These are phyloP conservation scores for Isabelozyma heimii DNA, from an alignment of 805 yeast species.

Conservation along the genomic window DNA sequence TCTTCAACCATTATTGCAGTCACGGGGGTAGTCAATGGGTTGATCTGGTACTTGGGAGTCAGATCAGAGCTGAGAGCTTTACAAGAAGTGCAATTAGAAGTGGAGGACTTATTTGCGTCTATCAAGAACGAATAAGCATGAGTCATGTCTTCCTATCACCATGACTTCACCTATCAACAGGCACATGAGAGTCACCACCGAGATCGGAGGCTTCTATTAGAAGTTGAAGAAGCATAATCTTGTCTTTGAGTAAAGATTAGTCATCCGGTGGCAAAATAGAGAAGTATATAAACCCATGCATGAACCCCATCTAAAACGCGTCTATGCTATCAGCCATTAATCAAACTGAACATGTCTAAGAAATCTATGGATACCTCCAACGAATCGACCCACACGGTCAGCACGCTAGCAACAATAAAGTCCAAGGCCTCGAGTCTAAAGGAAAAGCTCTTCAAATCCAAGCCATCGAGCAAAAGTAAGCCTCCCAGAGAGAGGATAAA, in stretches of 20 bases:
- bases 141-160: neutral
- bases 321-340: too few species aligned
- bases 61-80: slow-evolving; percentile 77
- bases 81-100: slow-evolving; percentile 71
- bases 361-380: slow-evolving; percentile 3
- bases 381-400: slow-evolving; percentile 1
- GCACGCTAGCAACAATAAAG: neutral
- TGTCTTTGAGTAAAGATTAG: neutral
- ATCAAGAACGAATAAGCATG: neutral
- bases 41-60: slow-evolving; percentile 78
- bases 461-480: neutral
- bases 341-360: neutral
- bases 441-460: neutral
- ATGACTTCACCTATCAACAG: neutral
- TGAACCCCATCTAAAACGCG: neutral
- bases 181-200: neutral
- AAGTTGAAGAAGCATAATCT: neutral
- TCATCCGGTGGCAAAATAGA: neutral
- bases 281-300: neutral
- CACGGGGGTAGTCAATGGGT: slow-evolving; percentile 71
- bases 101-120: slow-evolving; percentile 29
- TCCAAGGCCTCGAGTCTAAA: neutral
- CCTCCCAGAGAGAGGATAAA: neutral
- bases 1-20: slow-evolving; percentile 53
- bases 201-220: neutral